Percentiles rank a stretch among this genome's conserved stretches.
Conservation (phyloP, 208 protist species). For the Angomonas desouzai region DNA sequence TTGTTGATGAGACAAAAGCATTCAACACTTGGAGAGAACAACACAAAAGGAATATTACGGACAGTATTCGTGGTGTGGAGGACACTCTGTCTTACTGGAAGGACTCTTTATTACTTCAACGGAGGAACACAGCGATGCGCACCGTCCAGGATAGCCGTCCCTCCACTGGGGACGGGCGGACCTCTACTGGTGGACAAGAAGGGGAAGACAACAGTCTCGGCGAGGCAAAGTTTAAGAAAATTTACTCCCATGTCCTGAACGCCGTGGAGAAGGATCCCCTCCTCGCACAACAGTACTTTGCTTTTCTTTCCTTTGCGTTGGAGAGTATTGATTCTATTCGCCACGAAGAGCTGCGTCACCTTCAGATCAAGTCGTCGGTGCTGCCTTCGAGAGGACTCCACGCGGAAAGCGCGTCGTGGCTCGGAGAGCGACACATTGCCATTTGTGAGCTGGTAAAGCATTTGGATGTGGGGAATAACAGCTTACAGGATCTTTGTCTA, state of each 20-base stretch:
- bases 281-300: slow-evolving; percentile 41
- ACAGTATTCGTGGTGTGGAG: background rate
- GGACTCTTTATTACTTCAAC: background rate
- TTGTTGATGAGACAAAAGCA: too few species aligned
- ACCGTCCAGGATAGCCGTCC: background rate
- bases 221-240: slow-evolving; percentile 21
- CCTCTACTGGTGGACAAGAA: background rate
- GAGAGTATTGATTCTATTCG: slow-evolving; percentile 32
- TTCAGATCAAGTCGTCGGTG: background rate
- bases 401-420: background rate
- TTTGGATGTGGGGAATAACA: slow-evolving; percentile 75
- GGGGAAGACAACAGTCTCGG: slow-evolving; percentile 18
- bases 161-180: background rate
- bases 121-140: background rate
- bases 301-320: slow-evolving; percentile 47
- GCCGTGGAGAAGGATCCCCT: slow-evolving; percentile 22
- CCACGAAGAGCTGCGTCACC: background rate
- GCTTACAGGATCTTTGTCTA: slow-evolving; percentile 30
- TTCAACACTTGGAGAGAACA: too few species aligned
- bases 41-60: too few species aligned
- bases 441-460: slow-evolving; percentile 25
- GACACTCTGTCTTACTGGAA: background rate
- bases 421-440: background rate
- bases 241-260: slow-evolving; percentile 35
- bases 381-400: background rate